Percentiles rank a stretch among this genome's conserved stretches.
phyloP scores from a whole-genome alignment of 2,329 filamentous ascomycete species.

The Fusarium tuaranense region DNA sequence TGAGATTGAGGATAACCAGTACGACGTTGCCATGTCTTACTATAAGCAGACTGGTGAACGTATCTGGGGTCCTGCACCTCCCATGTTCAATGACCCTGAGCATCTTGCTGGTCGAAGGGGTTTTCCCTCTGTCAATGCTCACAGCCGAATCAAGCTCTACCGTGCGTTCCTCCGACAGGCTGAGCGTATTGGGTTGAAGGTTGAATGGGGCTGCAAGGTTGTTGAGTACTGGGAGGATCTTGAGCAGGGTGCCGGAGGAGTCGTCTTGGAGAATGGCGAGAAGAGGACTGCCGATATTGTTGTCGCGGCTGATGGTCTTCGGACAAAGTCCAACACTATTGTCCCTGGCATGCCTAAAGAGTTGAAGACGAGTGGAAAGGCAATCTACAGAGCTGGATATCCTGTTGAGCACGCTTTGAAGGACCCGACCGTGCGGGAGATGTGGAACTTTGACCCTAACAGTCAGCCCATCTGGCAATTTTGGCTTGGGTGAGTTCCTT shows the following conservation, averaged over 20 bases:
- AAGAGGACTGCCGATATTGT: constrained; percentile 28
- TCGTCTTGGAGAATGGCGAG: constrained; percentile 28
- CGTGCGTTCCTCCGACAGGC: constrained; percentile 23
- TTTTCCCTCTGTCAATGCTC: constrained; percentile 26
- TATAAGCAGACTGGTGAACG: constrained; percentile 27
- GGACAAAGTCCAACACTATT: constrained; percentile 23
- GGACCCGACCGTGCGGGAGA: constrained; percentile 23
- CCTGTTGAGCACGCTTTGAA: constrained; percentile 24
- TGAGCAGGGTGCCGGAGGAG: constrained; percentile 9
- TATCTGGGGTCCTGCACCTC: constrained; percentile 31
- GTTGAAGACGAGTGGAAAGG: constrained; percentile 20
- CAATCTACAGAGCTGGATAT: constrained; percentile 26
- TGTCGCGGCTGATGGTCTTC: constrained; percentile 22
- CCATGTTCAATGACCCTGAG: constrained; percentile 33
- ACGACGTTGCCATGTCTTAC: constrained; percentile 34
- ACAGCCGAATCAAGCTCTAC: constrained; percentile 24
- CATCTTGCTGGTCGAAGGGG: constrained; percentile 8
- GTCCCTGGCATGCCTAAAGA: constrained; percentile 24
- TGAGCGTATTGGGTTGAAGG: constrained; percentile 14
- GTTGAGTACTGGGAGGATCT: constrained; percentile 33
- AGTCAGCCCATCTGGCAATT: constrained; percentile 29
- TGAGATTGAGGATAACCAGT: constrained; percentile 30
- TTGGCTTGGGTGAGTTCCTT: constrained; percentile 18
- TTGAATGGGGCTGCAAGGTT: constrained; percentile 29
- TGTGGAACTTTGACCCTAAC: constrained; percentile 27